These are phyloP conservation scores for Lactarius quietus DNA, from an alignment of 768 basidiomycete species.

Conservation along the genomic window DNA sequence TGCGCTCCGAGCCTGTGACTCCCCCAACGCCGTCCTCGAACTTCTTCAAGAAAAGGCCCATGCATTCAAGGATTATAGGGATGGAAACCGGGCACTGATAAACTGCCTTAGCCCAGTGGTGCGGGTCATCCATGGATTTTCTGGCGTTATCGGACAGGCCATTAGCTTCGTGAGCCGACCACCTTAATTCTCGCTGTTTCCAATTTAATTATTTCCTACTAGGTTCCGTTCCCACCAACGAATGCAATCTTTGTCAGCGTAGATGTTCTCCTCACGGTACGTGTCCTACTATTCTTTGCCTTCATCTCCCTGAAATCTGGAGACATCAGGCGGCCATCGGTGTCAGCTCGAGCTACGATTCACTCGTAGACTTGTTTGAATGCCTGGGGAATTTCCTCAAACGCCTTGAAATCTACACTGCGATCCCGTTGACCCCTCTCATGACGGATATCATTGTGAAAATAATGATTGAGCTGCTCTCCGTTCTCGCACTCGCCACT, in stretches of 20 bases:
- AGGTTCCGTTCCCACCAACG: too few species aligned
- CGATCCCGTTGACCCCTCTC: neutral
- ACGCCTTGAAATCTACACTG: neutral
- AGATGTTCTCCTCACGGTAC: neutral
- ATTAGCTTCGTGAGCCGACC: too few species aligned
- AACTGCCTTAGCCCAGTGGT: neutral
- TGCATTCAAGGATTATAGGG: neutral
- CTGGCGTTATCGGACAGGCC: too few species aligned
- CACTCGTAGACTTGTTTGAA: neutral
- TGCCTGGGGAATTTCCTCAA: neutral
- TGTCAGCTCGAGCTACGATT: conserved; percentile 2
- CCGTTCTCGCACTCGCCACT: neutral
- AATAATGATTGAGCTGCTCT: neutral
- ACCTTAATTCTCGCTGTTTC: too few species aligned
- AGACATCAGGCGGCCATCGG: neutral
- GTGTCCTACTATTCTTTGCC: neutral
- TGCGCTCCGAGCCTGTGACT: too few species aligned
- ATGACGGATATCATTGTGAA: neutral
- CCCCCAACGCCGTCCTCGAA: too few species aligned
- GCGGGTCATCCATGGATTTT: neutral
- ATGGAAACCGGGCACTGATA: neutral
- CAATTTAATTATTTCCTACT: too few species aligned
- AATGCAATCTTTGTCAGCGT: too few species aligned
- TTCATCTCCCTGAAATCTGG: neutral
- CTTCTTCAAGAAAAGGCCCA: neutral